These are phyloP conservation scores for Lippia alba DNA, from an alignment of 305 asterid species.

Conservation along the genomic window DNA sequence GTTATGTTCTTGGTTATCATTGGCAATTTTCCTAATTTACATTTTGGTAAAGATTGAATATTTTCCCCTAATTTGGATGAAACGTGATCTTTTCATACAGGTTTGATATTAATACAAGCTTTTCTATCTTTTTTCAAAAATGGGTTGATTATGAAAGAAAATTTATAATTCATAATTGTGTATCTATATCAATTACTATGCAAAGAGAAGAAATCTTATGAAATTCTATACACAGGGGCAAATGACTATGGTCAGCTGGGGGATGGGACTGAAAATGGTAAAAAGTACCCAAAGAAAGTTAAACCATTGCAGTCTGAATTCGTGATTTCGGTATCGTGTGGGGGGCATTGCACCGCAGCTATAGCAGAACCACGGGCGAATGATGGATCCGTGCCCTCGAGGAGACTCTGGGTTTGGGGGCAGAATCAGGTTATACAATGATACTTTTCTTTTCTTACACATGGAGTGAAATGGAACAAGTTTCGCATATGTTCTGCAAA, in stretches of 20 bases:
- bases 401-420: conserved; percentile 99
- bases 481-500: no score
- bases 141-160: no score
- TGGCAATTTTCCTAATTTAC: neutral
- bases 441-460: no score
- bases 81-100: no score
- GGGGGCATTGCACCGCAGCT: conserved; percentile 95
- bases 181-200: no score
- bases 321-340: conserved; percentile 87
- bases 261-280: conserved; percentile 83
- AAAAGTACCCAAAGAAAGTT: conserved; percentile 80
- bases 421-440: conserved; percentile 83
- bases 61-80: no score
- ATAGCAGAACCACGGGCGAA: conserved; percentile 87
- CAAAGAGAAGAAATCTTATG: no score
- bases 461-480: no score
- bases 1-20: neutral
- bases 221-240: conserved; percentile 59
- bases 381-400: conserved; percentile 72
- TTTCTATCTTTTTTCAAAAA: no score
- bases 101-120: no score
- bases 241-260: conserved; percentile 99
- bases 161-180: no score
- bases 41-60: neutral
- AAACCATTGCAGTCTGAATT: conserved; percentile 75